Evolutionary conservation across 2,329 filamentous ascomycete species (phyloP).

Genomic region (Chaetomium olivaceum): DNA sequence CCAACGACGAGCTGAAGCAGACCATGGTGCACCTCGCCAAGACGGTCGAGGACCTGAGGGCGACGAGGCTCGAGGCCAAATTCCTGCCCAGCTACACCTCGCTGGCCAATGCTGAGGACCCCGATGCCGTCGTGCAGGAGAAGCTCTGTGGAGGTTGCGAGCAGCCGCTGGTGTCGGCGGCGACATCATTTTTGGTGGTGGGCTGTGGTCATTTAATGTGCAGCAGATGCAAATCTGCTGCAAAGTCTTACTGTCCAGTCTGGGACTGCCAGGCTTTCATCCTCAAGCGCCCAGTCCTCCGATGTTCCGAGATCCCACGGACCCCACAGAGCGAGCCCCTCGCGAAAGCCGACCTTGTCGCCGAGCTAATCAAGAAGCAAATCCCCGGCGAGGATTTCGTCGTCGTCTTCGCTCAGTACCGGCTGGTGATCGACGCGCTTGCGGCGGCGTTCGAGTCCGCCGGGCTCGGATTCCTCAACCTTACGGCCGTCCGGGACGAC

Average conservation of each 20-base stretch:
- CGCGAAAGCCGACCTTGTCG: constrained; percentile 32
- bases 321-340: neutral
- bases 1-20: constrained; percentile 22
- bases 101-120: neutral
- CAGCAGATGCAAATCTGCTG: constrained; percentile 21
- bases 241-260: constrained; percentile 17
- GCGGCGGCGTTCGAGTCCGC: constrained; percentile 11
- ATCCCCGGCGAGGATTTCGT: constrained; percentile 34
- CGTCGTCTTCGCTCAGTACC: constrained; percentile 44
- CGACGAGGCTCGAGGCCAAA: constrained; percentile 6
- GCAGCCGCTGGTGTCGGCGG: constrained; percentile 1
- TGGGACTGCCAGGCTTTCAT: constrained; percentile 23
- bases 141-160: constrained; percentile 11
- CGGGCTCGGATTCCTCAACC: constrained; percentile 7
- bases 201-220: constrained; percentile 36
- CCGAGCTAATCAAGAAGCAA: constrained; percentile 30
- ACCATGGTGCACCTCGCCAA: constrained; percentile 24
- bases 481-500: constrained; percentile 5
- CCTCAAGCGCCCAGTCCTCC: constrained; percentile 27
- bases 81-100: constrained; percentile 19
- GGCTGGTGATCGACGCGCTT: constrained; percentile 36
- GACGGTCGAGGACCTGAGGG: constrained; percentile 20
- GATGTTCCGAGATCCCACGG: constrained; percentile 17
- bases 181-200: constrained; percentile 28
- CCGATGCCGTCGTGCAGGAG: neutral